Evolutionary conservation across 2,329 filamentous ascomycete species (phyloP), one percentile per base, ranked within the genome.

Genomic region (Colletotrichum lupini): DNA sequence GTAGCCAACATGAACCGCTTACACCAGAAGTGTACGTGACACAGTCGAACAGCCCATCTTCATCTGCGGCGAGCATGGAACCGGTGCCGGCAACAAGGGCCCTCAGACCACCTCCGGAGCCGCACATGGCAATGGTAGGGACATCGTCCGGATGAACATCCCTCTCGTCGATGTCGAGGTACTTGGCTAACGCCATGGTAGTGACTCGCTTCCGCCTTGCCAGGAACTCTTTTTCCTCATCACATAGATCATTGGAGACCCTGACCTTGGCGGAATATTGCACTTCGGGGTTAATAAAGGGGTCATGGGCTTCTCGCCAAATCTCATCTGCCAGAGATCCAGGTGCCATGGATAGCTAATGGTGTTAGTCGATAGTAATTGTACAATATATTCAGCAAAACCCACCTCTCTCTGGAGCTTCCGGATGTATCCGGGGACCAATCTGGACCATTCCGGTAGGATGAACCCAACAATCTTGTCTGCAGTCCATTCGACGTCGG

Each of bases 1-100:
- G 96, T 6, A 98, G 87, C 97, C 97, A 99, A 82, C 97, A 98
- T 75, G 94, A 97, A 0, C 97, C 97, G 80, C 95, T 98, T 61
- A 99, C 97, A 1, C 97, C 97, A 5, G 96, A 95, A 0, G 95
- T 97, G 79, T 99, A 99, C 1, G 95, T 98, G 12, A 94, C 89
- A 80, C 97, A 98, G 82, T 98, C 95, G 80, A 98, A 97, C 0
- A 99, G 86, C 0, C 97, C 97, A 70, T 94, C 93, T 80, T 98
- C 93, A 73, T 95, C 91, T 0, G 95, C 89, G 3, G 95, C 95
- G 11, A 97, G 86, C 74, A 97, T 92, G 0, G 95, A 98, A 0
- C 96, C 95, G 0, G 95, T 92, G 4, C 96, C 95, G 2, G 97
- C 95, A 22, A 98, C 94, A 49, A 99, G 88, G 1, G 97, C 97